Base-by-base conservation (phyloP, 768 basidiomycete species). In the Mrakia blollopis region DNA sequence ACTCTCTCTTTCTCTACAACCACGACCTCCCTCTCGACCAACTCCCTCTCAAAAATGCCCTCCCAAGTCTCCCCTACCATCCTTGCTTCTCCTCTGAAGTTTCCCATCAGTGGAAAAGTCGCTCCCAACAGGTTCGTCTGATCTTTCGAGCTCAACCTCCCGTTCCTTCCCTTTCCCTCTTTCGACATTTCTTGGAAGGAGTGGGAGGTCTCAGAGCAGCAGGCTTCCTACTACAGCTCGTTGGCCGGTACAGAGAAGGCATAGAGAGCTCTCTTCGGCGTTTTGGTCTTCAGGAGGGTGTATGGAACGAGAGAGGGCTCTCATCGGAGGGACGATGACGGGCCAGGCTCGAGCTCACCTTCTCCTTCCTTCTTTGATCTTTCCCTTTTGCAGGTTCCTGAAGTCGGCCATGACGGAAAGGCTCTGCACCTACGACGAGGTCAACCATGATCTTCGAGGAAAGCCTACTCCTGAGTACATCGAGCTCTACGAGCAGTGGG, bases 351-450 rank as follows among this genome's bases (percentile, higher is more conserved):
- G 35, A 25, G 28, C 18, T 47, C n/a, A 28, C 61, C 13, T 32
- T 65, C n/a, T 1, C 32, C 39, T 23, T 23, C 44, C 21, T 28
- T 13, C 62, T 16, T 21, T 50, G 18, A 18, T 4, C 25, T 23
- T 57, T 44, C 44, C 44, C n/a, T 25, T 16, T 21, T 8, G 16
- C 62, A 54, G 50, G 14, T 73, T 76, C n/a, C 69, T 61, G n/a
- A 71, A 69, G 79, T 79, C 79, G 10, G 80, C 82, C 13, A 82
- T 83, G 83, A 83, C 82, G 0, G 83, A 83, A 78, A 80, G 82
- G n/a, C 79, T 83, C 25, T 82, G 82, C 71, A 79, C 79, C 0
- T 83, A 79, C 79, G 74, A 79, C 77, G 76, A 81, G 52, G 74
- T 76, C 16, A 62, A 81, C 41, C 80, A 79, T 23, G 75, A 79